Base-by-base conservation (phyloP, 2,329 filamentous ascomycete genomes). In the Beauveria asiatica region DNA sequence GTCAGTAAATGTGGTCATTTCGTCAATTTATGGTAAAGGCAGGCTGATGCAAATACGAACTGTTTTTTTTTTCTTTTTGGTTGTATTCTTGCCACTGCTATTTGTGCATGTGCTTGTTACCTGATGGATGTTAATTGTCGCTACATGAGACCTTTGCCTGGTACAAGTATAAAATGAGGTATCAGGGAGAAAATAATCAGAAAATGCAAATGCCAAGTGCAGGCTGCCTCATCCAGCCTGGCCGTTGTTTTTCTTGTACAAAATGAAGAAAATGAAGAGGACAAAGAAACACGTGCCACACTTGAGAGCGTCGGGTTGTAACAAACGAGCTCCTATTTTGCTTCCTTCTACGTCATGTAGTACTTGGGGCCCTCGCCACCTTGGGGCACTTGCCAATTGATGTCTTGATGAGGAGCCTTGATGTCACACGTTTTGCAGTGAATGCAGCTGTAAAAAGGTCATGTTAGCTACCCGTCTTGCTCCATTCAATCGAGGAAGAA, bases 381-480 rank as follows among this genome's bases (percentile, higher is more conserved):
- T 72, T 97, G 92, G 7, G 94, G 94, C 37, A 94, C 94, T 67
- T 91, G 85, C 91, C 91, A 96, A 74, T 96, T 97, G 75, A 99
- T 97, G 71, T 97, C 94, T 78, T 99, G 94, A 64, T 87, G 84
- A 8, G 94, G 94, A 17, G 91, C 93, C 78, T 99, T 99, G 78
- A 99, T 99, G 74, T 99, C 94, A 73, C 94, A 99, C 16, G 94
- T 99, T 83, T 99, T 99, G 82, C 94, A 99, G 76, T 99, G 94
- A 65, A 99, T 96, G 73, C 94, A 99, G 76, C 92, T 96, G 67
- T 45, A 55, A 33, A 37, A 10, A 8, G 23, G 17, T n/a, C 10
- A 30, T 53, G 59, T 61, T 53, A 61, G 54, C 23, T 9, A 13
- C 33, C 11, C 9, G 25, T 25, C 6, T 3, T n/a, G 13, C 1